Evolutionary conservation across 179 eudicot species (phyloP).

Genomic region (Spinacia oleracea): DNA sequence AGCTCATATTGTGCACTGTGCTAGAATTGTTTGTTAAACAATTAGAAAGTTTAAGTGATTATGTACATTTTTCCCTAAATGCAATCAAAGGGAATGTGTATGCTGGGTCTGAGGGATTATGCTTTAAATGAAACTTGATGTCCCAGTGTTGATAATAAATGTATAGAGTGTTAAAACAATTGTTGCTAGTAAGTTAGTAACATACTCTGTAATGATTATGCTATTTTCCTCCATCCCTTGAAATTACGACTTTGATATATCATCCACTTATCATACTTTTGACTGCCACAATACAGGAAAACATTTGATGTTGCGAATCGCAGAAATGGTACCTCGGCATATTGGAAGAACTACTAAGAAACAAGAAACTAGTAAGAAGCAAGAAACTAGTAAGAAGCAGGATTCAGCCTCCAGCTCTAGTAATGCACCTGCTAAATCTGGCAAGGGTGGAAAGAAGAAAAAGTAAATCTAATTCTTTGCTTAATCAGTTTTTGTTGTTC

Average conservation of each 20-base stretch:
- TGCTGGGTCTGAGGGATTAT: neutral
- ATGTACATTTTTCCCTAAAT: neutral
- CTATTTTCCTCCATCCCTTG: neutral
- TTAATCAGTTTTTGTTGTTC: neutral
- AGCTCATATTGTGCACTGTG: neutral
- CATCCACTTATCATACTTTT: neutral
- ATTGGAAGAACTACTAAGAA: conserved; percentile 64
- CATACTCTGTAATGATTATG: neutral
- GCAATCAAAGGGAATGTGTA: neutral
- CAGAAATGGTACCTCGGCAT: conserved; percentile 86
- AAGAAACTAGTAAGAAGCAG: conserved; percentile 60
- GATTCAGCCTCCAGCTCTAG: conserved; percentile 63
- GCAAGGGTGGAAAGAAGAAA: conserved; percentile 87
- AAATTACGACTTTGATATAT: neutral
- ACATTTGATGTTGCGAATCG: conserved; percentile 67
- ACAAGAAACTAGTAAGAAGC: no score
- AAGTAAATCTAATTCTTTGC: conserved; percentile 19
- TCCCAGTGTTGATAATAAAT: neutral
- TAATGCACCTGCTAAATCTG: conserved; percentile 69
- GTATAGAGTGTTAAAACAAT: neutral
- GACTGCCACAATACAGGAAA: conserved; percentile 45
- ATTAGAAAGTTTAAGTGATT: neutral
- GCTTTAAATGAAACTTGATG: neutral
- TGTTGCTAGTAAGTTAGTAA: neutral
- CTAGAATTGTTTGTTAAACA: neutral